phyloP scores from a whole-genome alignment of 2,329 filamentous ascomycete genomes.

The Calonectria pteridis region DNA sequence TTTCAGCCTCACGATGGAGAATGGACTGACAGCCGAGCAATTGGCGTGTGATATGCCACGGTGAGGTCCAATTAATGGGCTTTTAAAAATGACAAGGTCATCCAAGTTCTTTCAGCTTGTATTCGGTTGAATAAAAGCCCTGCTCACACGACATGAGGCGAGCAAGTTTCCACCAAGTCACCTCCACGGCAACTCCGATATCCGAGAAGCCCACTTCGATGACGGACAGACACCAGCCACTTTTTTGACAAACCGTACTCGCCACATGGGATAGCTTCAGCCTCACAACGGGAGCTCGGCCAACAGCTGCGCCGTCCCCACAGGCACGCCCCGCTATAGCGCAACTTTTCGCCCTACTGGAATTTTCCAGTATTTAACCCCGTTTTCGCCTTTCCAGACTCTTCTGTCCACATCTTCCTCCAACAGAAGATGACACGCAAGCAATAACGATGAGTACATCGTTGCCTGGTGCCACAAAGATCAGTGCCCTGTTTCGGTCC shows the following conservation, averaged over 20 bases:
- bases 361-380: constrained; percentile 31
- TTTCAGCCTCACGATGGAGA: not conserved
- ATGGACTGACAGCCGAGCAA: not conserved
- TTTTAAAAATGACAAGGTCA: constrained; percentile 10
- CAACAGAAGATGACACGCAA: constrained; percentile 51
- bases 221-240: not conserved
- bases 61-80: not conserved
- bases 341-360: constrained; percentile 38
- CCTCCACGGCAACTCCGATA: constrained; percentile 6
- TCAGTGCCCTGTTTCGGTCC: constrained; percentile 35
- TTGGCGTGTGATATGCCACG: not conserved
- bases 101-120: constrained; percentile 36
- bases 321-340: constrained; percentile 40
- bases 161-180: constrained; percentile 21
- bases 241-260: not conserved
- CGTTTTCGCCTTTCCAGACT: constrained; percentile 35
- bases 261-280: constrained; percentile 7
- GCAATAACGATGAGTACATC: constrained; percentile 49
- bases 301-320: constrained; percentile 31
- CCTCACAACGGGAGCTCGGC: constrained; percentile 18
- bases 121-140: constrained; percentile 16
- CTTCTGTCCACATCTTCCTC: constrained; percentile 38
- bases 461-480: constrained; percentile 43
- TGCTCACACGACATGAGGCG: constrained; percentile 27
- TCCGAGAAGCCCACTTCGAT: constrained; percentile 27